Evolutionary conservation across 192 early-diverging fungal species (phyloP).

Genomic region (Radiomyces spectabilis): DNA sequence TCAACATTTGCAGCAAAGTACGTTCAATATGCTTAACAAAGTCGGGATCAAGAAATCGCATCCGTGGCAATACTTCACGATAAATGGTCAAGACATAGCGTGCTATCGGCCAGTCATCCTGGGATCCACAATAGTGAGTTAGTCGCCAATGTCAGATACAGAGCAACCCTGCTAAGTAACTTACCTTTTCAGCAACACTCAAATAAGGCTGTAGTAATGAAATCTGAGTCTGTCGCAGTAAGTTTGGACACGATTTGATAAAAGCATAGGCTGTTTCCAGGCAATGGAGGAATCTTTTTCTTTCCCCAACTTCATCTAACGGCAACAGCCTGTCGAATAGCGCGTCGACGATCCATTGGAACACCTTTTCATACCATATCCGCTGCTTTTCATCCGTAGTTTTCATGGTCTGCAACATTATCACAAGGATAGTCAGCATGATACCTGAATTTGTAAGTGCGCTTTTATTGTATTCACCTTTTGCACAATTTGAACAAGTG

Average conservation of each 20-base stretch:
- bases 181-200: slow-evolving; percentile 19
- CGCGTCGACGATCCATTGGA: slow-evolving; percentile 64
- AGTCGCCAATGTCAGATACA: background rate
- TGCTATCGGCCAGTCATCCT: slow-evolving; percentile 41
- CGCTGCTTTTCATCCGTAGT: slow-evolving; percentile 33
- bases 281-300: slow-evolving; percentile 12
- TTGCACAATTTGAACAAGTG: slow-evolving; percentile 12
- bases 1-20: slow-evolving; percentile 50
- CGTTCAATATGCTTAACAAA: slow-evolving; percentile 51
- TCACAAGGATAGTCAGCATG: too few species aligned
- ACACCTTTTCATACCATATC: slow-evolving; percentile 41
- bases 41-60: slow-evolving; percentile 40
- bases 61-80: slow-evolving; percentile 40
- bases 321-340: slow-evolving; percentile 63
- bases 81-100: slow-evolving; percentile 47
- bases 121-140: slow-evolving; percentile 5
- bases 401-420: slow-evolving; percentile 29
- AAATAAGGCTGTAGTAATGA: slow-evolving; percentile 54
- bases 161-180: background rate
- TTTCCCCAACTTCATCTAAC: slow-evolving; percentile 47
- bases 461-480: too few species aligned
- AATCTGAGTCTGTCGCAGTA: slow-evolving; percentile 26
- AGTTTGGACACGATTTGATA: slow-evolving; percentile 17
- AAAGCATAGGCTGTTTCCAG: slow-evolving; percentile 21
- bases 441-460: too few species aligned